Evolutionary conservation across 169 alveolate species (phyloP).

Genomic region (Plasmodium berghei): DNA sequence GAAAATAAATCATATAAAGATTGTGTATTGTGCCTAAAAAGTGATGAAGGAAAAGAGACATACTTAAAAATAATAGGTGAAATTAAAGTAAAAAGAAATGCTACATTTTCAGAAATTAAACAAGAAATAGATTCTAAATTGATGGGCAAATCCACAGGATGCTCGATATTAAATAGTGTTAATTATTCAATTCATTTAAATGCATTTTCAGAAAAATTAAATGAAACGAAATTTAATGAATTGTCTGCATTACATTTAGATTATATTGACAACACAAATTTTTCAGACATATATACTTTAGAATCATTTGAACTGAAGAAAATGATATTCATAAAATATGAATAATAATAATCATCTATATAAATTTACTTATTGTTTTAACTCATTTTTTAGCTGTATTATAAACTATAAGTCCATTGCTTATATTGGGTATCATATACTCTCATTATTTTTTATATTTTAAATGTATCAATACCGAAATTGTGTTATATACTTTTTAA

Average conservation of each 20-base stretch:
- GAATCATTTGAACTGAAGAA: conserved; percentile 58
- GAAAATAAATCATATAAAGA: conserved; percentile 26
- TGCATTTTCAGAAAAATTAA: conserved; percentile 69
- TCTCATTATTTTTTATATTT: conserved; percentile 3
- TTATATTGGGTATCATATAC: background rate
- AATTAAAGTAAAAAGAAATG: conserved; percentile 55
- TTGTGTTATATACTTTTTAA: background rate
- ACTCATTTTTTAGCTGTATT: background rate
- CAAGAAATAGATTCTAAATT: conserved; percentile 62
- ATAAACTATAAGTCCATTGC: background rate
- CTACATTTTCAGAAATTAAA: conserved; percentile 41
- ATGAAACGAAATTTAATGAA: conserved; percentile 65
- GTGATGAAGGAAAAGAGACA: conserved; percentile 50
- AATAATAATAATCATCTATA: conserved; percentile 4
- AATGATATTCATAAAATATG: conserved; percentile 60
- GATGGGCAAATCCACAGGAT: conserved; percentile 37
- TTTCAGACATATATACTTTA: conserved; percentile 48
- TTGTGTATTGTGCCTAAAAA: conserved; percentile 48
- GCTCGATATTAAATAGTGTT: conserved; percentile 23
- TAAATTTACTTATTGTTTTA: background rate
- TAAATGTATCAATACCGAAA: background rate
- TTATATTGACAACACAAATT: conserved; percentile 63
- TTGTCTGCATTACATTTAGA: conserved; percentile 65
- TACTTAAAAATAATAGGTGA: conserved; percentile 70
- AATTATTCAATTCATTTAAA: conserved; percentile 64